phyloP scores from a whole-genome alignment of 1,284 basidiomycete genomes.

The Microbotryum scabiosae region DNA sequence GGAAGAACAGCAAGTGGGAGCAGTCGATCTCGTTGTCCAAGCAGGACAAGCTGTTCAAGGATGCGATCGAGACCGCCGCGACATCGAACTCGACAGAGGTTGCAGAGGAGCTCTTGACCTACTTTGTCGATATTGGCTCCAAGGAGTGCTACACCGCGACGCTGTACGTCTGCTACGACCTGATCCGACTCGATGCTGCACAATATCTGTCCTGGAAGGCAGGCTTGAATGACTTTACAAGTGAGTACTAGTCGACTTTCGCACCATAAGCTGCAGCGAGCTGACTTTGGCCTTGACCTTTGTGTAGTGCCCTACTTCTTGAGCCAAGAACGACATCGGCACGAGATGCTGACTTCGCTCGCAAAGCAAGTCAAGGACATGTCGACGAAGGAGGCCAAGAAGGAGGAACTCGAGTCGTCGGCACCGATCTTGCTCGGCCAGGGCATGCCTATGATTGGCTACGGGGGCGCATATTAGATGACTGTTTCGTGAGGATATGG shows the following conservation, averaged over 20 bases:
- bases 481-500: no score
- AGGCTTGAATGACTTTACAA: constrained; percentile 88
- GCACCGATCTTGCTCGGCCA: constrained; percentile 20
- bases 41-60: constrained; percentile 91
- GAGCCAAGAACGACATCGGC: constrained; percentile 22
- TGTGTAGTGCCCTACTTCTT: constrained; percentile 34
- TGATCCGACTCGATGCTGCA: constrained; percentile 80
- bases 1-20: constrained; percentile 93
- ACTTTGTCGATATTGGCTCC: constrained; percentile 75
- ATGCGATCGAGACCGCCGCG: constrained; percentile 88
- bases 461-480: no score
- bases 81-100: constrained; percentile 70
- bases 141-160: constrained; percentile 92
- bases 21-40: constrained; percentile 87
- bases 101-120: constrained; percentile 84
- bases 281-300: background rate
- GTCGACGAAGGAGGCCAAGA: constrained; percentile 69
- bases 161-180: constrained; percentile 57
- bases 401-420: constrained; percentile 56
- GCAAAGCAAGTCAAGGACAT: constrained; percentile 78
- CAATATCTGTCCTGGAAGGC: constrained; percentile 94
- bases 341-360: constrained; percentile 53
- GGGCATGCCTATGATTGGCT: background rate
- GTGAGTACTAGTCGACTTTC: constrained; percentile 43
- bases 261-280: background rate